Conservation (phyloP, 2,329 filamentous ascomycete species). For the Verticillium tricorpus region DNA sequence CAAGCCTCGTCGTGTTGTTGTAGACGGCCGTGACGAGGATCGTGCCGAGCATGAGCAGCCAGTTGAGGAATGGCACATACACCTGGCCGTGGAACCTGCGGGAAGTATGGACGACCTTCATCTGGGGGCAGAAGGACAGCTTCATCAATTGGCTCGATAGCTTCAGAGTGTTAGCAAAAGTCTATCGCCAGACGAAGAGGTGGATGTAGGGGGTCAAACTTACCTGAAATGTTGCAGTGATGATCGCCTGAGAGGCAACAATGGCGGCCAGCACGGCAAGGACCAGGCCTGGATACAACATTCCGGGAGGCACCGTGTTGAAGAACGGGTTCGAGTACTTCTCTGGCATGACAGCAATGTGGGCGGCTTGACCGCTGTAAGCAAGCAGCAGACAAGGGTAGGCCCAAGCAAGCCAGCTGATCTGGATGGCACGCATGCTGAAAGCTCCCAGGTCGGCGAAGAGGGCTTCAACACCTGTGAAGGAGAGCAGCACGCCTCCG, state of each 20-base stretch:
- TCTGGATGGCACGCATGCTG: slow-evolving; percentile 62
- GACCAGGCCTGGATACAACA: slow-evolving; percentile 63
- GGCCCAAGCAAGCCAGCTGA: slow-evolving; percentile 65
- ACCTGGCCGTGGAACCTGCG: slow-evolving; percentile 68
- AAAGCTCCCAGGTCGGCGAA: slow-evolving; percentile 78
- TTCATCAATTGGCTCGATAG: slow-evolving; percentile 60
- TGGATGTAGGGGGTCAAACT: slow-evolving; percentile 21
- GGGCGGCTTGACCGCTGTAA: slow-evolving; percentile 72
- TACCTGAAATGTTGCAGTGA: slow-evolving; percentile 66
- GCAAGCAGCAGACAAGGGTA: slow-evolving; percentile 63
- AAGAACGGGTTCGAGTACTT: slow-evolving; percentile 73
- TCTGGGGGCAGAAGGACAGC: slow-evolving; percentile 67
- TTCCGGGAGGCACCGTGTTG: slow-evolving; percentile 62
- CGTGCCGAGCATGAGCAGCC: slow-evolving; percentile 71
- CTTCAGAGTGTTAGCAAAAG: not conserved
- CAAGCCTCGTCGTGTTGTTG: slow-evolving; percentile 66
- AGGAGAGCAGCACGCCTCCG: slow-evolving; percentile 68
- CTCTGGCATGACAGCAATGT: slow-evolving; percentile 49
- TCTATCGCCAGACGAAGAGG: not conserved
- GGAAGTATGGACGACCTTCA: slow-evolving; percentile 69
- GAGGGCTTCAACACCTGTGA: slow-evolving; percentile 74
- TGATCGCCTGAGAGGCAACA: slow-evolving; percentile 75
- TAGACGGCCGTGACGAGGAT: slow-evolving; percentile 72
- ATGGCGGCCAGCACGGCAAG: slow-evolving; percentile 67
- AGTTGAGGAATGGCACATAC: slow-evolving; percentile 72